Base-by-base conservation (phyloP, 2,329 filamentous ascomycete species). In the Bertia moriformis region DNA sequence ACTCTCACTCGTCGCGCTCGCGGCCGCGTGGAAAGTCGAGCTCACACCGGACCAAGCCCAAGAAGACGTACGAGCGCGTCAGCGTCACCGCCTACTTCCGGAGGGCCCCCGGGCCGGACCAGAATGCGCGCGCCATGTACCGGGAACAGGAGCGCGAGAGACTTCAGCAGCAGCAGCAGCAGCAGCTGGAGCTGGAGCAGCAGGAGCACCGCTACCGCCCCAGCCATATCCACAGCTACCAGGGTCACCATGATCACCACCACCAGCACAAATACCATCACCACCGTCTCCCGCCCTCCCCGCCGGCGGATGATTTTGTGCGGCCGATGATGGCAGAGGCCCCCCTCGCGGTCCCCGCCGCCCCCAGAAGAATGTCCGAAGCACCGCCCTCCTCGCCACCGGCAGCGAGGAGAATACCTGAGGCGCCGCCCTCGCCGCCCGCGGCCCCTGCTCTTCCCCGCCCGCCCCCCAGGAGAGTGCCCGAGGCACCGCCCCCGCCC, bases 31-130 rank as follows among this genome's bases (percentile, higher is more conserved):
- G 43, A 19, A 45, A 43, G 37, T 32, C 33, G 42, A 24, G n/a
- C 32, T 40, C 38, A 35, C 18, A 19, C 19, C 32, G 33, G 18
- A 14, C 14, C 35, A 57, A 53, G 45, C 7, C 22, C 22, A 58
- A 50, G 44, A 51, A 40, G 37, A 49, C 46, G n/a, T 49, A 48
- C 13, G 60, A 67, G 44, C 56, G 58, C 7, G 45, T 58, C 5
- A 59, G 60, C 7, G 50, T 71, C 32, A 66, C 57, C 1, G 61
- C 58, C 10, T 70, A 67, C 48, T 70, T 65, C 46, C 63, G 60
- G 45, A 54, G 60, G 5, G 50, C 51, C 3, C 65, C 63, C 1
- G 53, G 49, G 17, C 43, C 45, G 1, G 51, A 51, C 1, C 54
- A 54, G 4, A 48, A 59, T 40, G 48, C 49, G 30, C 32, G 54